A percentile compares a stretch with the other conserved stretches of the same genome.
Conservation (phyloP, 192 early-diverging fungal genomes). For the Coemansia furcata region DNA sequence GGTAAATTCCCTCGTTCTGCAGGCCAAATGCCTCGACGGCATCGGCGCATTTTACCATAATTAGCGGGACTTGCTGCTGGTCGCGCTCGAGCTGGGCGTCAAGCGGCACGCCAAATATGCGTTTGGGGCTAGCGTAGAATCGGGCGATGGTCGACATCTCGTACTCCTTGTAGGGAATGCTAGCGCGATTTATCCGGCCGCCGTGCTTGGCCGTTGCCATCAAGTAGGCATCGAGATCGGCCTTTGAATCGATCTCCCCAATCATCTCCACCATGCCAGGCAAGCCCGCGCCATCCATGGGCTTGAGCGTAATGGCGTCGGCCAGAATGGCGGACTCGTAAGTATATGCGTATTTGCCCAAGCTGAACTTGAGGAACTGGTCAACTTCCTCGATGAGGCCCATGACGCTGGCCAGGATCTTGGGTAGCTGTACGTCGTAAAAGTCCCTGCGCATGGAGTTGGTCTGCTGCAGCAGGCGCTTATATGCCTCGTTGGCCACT, state of each 20-base stretch:
- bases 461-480: constrained; percentile 70
- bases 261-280: constrained; percentile 53
- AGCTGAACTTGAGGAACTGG: constrained; percentile 71
- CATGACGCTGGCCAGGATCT: constrained; percentile 77
- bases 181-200: constrained; percentile 37
- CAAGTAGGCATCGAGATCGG: constrained; percentile 56
- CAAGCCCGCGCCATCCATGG: constrained; percentile 40
- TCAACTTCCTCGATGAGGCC: constrained; percentile 84
- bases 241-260: constrained; percentile 61
- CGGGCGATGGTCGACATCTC: constrained; percentile 47
- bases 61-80: constrained; percentile 65
- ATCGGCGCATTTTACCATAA: constrained; percentile 77
- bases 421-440: constrained; percentile 75
- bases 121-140: constrained; percentile 69
- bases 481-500: constrained; percentile 79
- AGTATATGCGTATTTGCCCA: constrained; percentile 76
- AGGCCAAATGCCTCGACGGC: constrained; percentile 79
- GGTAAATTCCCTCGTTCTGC: constrained; percentile 83
- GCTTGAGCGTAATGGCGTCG: constrained; percentile 68
- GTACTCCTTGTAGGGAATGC: constrained; percentile 41
- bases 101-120: constrained; percentile 82
- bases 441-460: constrained; percentile 76
- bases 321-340: constrained; percentile 74
- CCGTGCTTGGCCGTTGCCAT: constrained; percentile 29
- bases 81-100: constrained; percentile 70